Conservation (phyloP, 192 early-diverging fungal genomes). For the Rhizoclosmatium globosum region DNA sequence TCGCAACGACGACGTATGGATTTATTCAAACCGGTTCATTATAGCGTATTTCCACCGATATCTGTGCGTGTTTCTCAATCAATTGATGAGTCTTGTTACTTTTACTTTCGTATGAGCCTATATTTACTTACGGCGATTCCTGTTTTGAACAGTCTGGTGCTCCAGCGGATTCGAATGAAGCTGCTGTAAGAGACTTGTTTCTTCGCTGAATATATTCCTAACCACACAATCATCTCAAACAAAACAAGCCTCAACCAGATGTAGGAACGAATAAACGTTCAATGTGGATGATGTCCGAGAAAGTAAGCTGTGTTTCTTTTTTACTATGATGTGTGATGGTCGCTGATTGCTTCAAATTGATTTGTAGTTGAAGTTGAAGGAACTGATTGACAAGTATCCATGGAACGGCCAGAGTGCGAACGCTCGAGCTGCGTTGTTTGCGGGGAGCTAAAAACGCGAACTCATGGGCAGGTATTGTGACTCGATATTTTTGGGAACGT, state of each 20-base stretch:
- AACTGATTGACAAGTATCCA: conserved; percentile 19
- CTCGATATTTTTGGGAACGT: not conserved
- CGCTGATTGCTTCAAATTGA: too few relatives aligned
- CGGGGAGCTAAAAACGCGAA: conserved; percentile 5
- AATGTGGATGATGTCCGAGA: not conserved
- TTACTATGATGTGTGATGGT: too few relatives aligned
- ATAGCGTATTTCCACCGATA: conserved; percentile 1
- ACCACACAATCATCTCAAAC: not conserved
- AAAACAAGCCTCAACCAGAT: not conserved
- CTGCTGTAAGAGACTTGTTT: not conserved
- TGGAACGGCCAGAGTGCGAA: not conserved
- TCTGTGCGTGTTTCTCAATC: not conserved
- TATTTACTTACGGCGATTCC: too few relatives aligned
- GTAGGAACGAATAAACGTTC: not conserved
- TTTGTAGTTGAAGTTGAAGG: not conserved
- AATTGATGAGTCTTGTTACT: not conserved
- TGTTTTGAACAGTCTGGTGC: not conserved
- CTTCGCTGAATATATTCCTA: not conserved
- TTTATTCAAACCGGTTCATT: conserved; percentile 15
- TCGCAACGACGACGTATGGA: not conserved
- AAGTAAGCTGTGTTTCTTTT: not conserved
- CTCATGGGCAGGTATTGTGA: not conserved
- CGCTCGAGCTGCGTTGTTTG: not conserved
- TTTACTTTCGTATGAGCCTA: not conserved
- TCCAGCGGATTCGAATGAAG: not conserved